Conservation (phyloP, 2,329 filamentous ascomycete species). For the Byssochlamys sp. region DNA sequence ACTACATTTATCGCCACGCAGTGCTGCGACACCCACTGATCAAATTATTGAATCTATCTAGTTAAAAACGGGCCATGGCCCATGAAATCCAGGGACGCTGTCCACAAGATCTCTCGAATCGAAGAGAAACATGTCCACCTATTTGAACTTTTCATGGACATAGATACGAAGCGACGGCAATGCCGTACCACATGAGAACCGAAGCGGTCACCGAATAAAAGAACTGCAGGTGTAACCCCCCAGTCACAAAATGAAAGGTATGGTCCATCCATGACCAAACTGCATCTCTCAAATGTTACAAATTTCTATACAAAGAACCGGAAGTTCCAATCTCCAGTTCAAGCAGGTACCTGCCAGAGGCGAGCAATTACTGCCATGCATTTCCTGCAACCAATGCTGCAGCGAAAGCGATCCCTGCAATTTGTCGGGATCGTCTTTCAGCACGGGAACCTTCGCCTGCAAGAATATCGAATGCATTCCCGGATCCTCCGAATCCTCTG, state of each 20-base stretch:
- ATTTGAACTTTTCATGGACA: too few relatives aligned
- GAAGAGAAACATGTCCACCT: too few relatives aligned
- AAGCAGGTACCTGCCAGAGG: background rate
- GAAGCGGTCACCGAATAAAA: too few relatives aligned
- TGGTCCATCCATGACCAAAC: background rate
- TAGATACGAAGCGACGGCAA: too few relatives aligned
- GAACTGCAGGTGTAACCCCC: background rate
- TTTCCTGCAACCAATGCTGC: background rate
- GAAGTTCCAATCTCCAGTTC: background rate
- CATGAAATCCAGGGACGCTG: background rate
- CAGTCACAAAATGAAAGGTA: background rate
- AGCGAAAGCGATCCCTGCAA: background rate
- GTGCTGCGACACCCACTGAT: background rate
- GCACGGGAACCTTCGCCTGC: background rate
- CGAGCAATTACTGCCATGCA: background rate
- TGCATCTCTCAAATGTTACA: background rate
- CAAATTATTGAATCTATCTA: background rate
- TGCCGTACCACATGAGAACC: too few relatives aligned
- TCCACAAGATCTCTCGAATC: background rate
- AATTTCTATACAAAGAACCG: background rate
- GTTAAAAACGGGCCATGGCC: background rate
- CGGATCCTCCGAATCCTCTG: background rate
- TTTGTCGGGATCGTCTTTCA: background rate
- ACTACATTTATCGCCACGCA: background rate
- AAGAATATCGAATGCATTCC: conserved; percentile 1